These are phyloP conservation scores for Tetrahymena borealis DNA, from an alignment of 73 alveolate genomes.

Conservation along the genomic window DNA sequence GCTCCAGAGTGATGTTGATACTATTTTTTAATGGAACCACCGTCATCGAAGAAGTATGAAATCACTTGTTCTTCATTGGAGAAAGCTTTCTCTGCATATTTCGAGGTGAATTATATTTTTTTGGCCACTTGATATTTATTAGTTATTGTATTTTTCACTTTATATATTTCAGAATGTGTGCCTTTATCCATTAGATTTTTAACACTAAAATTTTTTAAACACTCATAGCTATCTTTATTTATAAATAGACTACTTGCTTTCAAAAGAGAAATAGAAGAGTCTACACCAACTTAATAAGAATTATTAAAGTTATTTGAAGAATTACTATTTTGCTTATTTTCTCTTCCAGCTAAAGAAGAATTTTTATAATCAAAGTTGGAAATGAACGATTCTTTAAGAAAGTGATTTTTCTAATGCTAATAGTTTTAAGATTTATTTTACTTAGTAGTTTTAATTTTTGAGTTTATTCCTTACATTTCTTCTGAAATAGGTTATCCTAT, in stretches of 20 bases:
- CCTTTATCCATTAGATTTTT: not conserved
- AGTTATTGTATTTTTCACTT: not conserved
- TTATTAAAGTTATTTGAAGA: not conserved
- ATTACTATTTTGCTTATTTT: not conserved
- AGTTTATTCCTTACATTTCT: not conserved
- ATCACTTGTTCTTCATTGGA: not conserved
- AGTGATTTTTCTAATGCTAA: not conserved
- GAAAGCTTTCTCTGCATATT: not conserved
- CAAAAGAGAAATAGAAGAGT: not conserved
- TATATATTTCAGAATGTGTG: not conserved
- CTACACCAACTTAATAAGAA: not conserved
- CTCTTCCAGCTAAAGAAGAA: not conserved
- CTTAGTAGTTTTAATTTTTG: not conserved
- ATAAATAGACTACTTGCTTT: not conserved
- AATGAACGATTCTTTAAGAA: not conserved
- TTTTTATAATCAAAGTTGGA: not conserved
- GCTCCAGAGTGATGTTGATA: not conserved
- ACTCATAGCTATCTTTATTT: not conserved
- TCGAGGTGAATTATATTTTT: not conserved
- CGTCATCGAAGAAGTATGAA: not conserved
- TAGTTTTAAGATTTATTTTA: no score
- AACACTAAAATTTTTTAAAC: not conserved
- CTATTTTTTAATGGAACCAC: not conserved
- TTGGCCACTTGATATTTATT: not conserved
- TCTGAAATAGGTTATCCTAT: not conserved